phyloP scores from a whole-genome alignment of 768 basidiomycete species.

The Russula lepida region DNA sequence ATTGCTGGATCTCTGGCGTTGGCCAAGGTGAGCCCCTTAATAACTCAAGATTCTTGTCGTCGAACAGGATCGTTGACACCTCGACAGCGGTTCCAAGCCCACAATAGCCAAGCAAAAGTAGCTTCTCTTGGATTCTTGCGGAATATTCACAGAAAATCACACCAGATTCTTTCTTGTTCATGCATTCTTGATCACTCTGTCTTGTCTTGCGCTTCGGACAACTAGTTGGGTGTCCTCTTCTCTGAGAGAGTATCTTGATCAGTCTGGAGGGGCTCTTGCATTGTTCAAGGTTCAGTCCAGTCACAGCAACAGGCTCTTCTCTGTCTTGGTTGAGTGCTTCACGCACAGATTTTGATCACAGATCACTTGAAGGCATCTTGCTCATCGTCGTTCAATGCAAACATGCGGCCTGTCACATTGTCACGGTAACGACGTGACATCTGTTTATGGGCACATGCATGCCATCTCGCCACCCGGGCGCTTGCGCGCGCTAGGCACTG shows the following conservation, averaged over 20 bases:
- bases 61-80: not conserved
- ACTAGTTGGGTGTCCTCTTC: constrained; percentile 7
- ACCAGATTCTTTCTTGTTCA: not conserved
- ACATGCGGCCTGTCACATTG: constrained; percentile 16
- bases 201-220: constrained; percentile 13
- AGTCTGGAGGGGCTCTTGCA: constrained; percentile 9
- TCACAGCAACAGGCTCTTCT: constrained; percentile 8
- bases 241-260: constrained; percentile 3
- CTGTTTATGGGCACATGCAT: constrained; percentile 10
- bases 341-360: constrained; percentile 10
- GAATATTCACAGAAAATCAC: constrained; percentile 13
- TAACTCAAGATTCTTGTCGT: constrained; percentile 10
- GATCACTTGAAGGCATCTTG: constrained; percentile 16
- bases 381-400: constrained; percentile 13
- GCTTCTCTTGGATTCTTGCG: constrained; percentile 6
- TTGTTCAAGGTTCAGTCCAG: constrained; percentile 13
- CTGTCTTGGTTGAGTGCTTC: constrained; percentile 6
- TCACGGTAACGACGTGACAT: constrained; percentile 18
- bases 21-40: not conserved
- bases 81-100: constrained; percentile 11
- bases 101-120: constrained; percentile 14
- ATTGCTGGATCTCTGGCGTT: not conserved
- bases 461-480: not conserved
- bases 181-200: constrained; percentile 16
- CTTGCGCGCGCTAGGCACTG: not conserved